A percentile compares a stretch with the other conserved stretches of the same genome.
Conservation (phyloP, 1,139 yeast species). For the Protomyces macrosporus region DNA sequence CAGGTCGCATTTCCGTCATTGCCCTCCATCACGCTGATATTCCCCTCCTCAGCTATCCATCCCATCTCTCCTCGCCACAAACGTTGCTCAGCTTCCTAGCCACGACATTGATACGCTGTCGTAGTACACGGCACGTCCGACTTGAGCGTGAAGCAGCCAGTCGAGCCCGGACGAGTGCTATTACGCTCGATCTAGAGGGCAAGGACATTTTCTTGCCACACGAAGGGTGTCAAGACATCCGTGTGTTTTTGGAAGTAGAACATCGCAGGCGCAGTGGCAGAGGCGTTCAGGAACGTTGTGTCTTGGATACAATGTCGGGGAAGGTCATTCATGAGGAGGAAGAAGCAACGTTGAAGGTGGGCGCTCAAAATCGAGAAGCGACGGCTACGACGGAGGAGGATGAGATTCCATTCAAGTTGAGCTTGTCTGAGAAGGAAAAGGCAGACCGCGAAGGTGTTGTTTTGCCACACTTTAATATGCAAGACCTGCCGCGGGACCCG, state of each 20-base stretch:
- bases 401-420: slow-evolving; percentile 60
- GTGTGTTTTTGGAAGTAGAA: slow-evolving; percentile 5
- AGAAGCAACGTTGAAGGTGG: neutral
- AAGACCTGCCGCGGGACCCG: slow-evolving; percentile 52
- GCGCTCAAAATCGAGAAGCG: neutral
- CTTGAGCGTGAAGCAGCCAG: slow-evolving; percentile 11
- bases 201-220: slow-evolving; percentile 4
- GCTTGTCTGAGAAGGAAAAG: slow-evolving; percentile 67
- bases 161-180: slow-evolving; percentile 1
- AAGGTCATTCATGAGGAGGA: neutral
- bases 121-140: slow-evolving; percentile 9
- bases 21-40: slow-evolving; percentile 13
- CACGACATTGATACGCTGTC: slow-evolving; percentile 17
- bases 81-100: slow-evolving; percentile 18
- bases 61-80: slow-evolving; percentile 19
- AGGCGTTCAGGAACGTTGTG: slow-evolving; percentile 6
- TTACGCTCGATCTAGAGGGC: slow-evolving; percentile 11
- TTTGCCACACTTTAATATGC: slow-evolving; percentile 83
- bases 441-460: slow-evolving; percentile 78
- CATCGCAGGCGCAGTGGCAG: slow-evolving; percentile 21
- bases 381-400: neutral
- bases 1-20: slow-evolving; percentile 12
- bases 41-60: slow-evolving; percentile 5
- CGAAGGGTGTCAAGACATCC: slow-evolving; percentile 1
- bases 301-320: slow-evolving; percentile 1